A percentile compares a stretch with the other conserved stretches of the same genome.
Evolutionary conservation across 2,329 filamentous ascomycete species (phyloP).

Genomic region (Zymoseptoria crescenta): DNA sequence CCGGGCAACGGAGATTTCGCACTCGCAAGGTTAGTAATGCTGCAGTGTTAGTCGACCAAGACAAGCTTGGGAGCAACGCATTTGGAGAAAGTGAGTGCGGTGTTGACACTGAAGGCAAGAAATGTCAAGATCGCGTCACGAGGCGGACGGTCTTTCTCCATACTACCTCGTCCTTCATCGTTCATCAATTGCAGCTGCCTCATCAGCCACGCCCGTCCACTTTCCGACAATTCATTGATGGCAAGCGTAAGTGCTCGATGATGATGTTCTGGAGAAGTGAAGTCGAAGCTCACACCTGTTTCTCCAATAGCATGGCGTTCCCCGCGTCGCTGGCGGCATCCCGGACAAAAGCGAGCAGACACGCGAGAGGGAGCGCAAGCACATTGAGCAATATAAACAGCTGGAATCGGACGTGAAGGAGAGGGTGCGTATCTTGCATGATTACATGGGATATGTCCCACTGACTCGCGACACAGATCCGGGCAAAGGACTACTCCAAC

Average conservation of each 20-base stretch:
- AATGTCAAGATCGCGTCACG: conserved; percentile 1
- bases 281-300: conserved; percentile 8
- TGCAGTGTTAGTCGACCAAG: not conserved
- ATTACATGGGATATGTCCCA: not conserved
- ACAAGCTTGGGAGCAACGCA: not conserved
- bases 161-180: not conserved
- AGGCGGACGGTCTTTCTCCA: not conserved
- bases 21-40: not conserved
- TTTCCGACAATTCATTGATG: conserved; percentile 2
- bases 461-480: conserved; percentile 28
- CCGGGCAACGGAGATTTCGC: not conserved
- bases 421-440: conserved; percentile 43
- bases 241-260: conserved; percentile 4
- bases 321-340: conserved; percentile 47
- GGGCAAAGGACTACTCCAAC: conserved; percentile 42
- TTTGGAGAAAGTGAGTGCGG: not conserved
- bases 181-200: not conserved
- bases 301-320: conserved; percentile 66
- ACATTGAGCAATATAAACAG: conserved; percentile 67
- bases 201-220: not conserved
- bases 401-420: conserved; percentile 60
- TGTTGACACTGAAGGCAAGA: not conserved
- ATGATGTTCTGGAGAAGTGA: conserved; percentile 8
- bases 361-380: conserved; percentile 61
- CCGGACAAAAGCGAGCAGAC: conserved; percentile 59